Evolutionary conservation across 2,329 filamentous ascomycete species (phyloP).

Genomic region (Triangularia setosa): DNA sequence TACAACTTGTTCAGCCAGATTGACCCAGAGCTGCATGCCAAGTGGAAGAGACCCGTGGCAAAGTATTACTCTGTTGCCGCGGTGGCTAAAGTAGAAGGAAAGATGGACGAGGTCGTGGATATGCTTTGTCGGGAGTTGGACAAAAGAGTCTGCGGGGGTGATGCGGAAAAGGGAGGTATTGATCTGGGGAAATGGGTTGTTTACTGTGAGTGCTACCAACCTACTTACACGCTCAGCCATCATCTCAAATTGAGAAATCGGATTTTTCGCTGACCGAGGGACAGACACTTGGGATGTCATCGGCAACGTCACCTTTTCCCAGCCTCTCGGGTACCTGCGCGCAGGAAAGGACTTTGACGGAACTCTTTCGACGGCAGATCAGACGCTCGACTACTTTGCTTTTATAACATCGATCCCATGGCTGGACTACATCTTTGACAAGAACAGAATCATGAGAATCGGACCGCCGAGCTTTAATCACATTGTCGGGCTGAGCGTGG

Average conservation of each 20-base stretch:
- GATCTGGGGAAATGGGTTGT: conserved; percentile 39
- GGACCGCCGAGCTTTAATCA: conserved; percentile 30
- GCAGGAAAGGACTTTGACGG: conserved; percentile 35
- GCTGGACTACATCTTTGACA: conserved; percentile 34
- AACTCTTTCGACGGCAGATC: conserved; percentile 30
- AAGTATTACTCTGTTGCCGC: conserved; percentile 31
- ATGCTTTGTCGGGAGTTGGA: conserved; percentile 30
- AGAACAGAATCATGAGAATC: conserved; percentile 32
- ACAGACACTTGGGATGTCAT: conserved; percentile 38
- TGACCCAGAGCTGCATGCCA: conserved; percentile 31
- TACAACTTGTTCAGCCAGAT: conserved; percentile 37
- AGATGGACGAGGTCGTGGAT: conserved; percentile 29
- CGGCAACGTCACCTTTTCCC: conserved; percentile 37
- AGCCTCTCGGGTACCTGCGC: conserved; percentile 40
- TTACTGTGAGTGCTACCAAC: conserved; percentile 31
- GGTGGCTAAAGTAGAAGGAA: conserved; percentile 27
- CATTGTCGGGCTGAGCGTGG: conserved; percentile 25
- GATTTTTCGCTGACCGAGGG: not conserved
- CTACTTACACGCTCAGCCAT: not conserved
- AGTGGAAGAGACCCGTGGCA: conserved; percentile 34
- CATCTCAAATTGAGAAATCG: not conserved
- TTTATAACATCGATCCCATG: conserved; percentile 30
- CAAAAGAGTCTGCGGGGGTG: conserved; percentile 27
- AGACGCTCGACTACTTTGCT: conserved; percentile 33
- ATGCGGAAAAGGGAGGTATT: conserved; percentile 21